Evolutionary conservation across 192 early-diverging fungal species (phyloP), one percentile per base, ranked within the genome.

Genomic region (Coemansia sp.): DNA sequence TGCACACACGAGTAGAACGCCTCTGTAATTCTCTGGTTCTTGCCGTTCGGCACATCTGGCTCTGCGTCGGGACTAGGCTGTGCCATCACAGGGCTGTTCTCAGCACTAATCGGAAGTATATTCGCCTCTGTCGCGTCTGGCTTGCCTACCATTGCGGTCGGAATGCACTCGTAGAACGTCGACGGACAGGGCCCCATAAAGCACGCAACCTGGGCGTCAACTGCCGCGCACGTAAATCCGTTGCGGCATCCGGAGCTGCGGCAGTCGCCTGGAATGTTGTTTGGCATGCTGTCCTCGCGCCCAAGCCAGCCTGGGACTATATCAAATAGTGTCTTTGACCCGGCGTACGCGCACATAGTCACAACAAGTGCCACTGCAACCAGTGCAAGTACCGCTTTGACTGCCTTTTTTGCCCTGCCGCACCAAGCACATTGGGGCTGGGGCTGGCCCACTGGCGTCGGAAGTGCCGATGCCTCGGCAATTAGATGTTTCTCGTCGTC

Each of bases 181-280:
- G 65, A 55, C 15, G 72, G 72, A 37, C 77, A 80, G 2, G 72
- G 77, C 49, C 60, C 59, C 10, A 67, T 41, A 51, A 72, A 68
- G 52, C 77, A 80, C 8, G 62, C 65, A 38, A 74, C 48, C 48
- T 68, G 49, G 2, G 57, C 64, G 21, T 65, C 54, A 8, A 68
- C 53, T 24, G 59, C 53, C 8, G 65, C 65, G 15, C 77, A 80
- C 19, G 59, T 61, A 60, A 70, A 75, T 17, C 55, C 59, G 29
- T 43, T 48, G 32, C 25, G 14, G 39, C 77, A 80, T 2, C 77
- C 77, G 0, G 72, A 45, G n/a, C 43, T 68, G 51, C 77, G 58
- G 37, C 77, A 80, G 63, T 80, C 77, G 24, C 53, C 41, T 8
- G 53, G 14, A 5, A 32, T 6, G 53, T 55, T 15, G 23, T 32